phyloP scores from a whole-genome alignment of 164 flowering plant genomes.

The Magnolia changhungtana region DNA sequence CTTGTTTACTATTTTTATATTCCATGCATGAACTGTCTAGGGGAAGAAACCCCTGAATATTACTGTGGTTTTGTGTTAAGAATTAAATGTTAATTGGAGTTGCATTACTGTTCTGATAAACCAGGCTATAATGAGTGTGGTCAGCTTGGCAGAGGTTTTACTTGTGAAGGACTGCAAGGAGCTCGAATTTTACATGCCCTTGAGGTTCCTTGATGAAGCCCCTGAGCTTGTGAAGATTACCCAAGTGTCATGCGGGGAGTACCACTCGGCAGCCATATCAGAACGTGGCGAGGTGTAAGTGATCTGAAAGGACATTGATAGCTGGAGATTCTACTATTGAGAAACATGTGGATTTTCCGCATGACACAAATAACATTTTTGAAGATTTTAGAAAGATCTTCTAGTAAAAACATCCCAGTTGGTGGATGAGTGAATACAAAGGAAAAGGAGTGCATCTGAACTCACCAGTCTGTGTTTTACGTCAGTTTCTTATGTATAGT shows the following conservation, averaged over 20 bases:
- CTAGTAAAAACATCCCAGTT: too few relatives aligned
- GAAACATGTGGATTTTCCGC: too few relatives aligned
- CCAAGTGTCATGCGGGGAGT: too few relatives aligned
- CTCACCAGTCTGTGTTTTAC: constrained; percentile 28
- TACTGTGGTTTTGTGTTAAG: constrained; percentile 23
- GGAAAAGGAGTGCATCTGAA: too few relatives aligned
- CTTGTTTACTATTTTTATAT: background rate
- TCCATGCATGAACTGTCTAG: background rate
- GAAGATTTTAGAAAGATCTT: too few relatives aligned
- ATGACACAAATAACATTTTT: too few relatives aligned
- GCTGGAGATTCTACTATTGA: too few relatives aligned
- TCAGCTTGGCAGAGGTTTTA: constrained; percentile 98
- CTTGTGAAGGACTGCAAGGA: constrained; percentile 94
- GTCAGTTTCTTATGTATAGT: background rate
- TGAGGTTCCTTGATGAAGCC: constrained; percentile 88
- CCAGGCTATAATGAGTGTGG: constrained; percentile 99
- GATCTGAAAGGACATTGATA: too few relatives aligned
- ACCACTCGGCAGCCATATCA: too few relatives aligned
- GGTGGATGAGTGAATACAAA: too few relatives aligned
- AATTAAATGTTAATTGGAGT: constrained; percentile 31
- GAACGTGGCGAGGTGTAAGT: too few relatives aligned
- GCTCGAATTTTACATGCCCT: constrained; percentile 71
- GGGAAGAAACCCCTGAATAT: constrained; percentile 5
- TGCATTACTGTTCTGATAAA: constrained; percentile 39
- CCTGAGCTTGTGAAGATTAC: constrained; percentile 97